Percentiles rank a stretch among this genome's conserved stretches.
phyloP scores from a whole-genome alignment of 2,329 filamentous ascomycete genomes.

The Dactylellina drechsleri region DNA sequence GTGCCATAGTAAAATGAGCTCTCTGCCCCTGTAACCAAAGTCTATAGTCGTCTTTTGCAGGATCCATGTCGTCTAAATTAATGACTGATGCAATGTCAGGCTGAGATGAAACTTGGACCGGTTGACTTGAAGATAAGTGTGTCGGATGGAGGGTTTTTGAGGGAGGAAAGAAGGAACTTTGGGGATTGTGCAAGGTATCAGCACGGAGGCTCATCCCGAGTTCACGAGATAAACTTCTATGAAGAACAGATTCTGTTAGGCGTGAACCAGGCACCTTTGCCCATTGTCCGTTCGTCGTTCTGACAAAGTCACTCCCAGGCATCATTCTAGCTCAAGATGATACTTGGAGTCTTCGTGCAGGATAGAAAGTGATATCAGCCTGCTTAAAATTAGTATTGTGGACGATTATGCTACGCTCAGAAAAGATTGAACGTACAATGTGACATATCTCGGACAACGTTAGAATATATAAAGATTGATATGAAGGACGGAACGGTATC shows the following conservation, averaged over 20 bases:
- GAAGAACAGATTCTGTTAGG: slow-evolving; percentile 36
- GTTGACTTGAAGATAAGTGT: slow-evolving; percentile 14
- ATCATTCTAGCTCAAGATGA: slow-evolving; percentile 13
- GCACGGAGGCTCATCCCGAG: slow-evolving; percentile 40
- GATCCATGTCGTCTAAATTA: slow-evolving; percentile 25
- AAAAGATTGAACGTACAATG: no score
- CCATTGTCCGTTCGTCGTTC: slow-evolving; percentile 39
- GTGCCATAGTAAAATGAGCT: neutral
- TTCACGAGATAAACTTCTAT: slow-evolving; percentile 43
- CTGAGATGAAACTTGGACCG: neutral
- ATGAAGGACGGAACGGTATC: no score
- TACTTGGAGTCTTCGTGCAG: no score
- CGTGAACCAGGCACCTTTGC: slow-evolving; percentile 32
- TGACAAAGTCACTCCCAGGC: slow-evolving; percentile 36
- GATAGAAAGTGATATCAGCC: no score
- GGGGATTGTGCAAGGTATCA: slow-evolving; percentile 24
- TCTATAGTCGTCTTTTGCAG: slow-evolving; percentile 32
- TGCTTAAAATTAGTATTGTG: no score
- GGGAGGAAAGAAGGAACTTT: slow-evolving; percentile 39
- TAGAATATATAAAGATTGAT: no score
- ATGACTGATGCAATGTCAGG: neutral
- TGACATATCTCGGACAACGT: no score
- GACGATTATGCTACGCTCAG: no score
- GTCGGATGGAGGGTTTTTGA: neutral
- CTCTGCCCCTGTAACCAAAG: slow-evolving; percentile 21